These are phyloP conservation scores for Diplosphaera chodatii DNA, from an alignment of 139 green algal genomes.

Conservation along the genomic window DNA sequence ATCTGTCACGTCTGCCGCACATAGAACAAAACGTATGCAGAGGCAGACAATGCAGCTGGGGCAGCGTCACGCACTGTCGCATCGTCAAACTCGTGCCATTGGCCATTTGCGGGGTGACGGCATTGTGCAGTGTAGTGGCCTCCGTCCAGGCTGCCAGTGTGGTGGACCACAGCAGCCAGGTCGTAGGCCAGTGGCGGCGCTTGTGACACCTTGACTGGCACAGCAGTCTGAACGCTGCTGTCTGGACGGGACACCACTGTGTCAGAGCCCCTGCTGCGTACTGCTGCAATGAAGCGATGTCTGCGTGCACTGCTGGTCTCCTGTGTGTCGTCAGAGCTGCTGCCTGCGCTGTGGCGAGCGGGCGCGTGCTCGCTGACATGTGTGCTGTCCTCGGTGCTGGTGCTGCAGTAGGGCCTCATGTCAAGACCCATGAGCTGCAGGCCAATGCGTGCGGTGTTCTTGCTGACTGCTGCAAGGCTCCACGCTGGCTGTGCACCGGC, in stretches of 20 bases:
- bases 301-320: no score
- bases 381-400: not conserved
- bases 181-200: conserved; percentile 34
- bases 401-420: conserved; percentile 49
- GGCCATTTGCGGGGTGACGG: conserved; percentile 15
- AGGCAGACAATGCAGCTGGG: conserved; percentile 16
- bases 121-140: conserved; percentile 64
- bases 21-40: conserved; percentile 60
- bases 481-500: not conserved
- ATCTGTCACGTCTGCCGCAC: no score
- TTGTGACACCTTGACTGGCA: no score
- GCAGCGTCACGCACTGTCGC: conserved; percentile 15
- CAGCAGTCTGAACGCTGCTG: no score
- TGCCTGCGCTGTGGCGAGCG: no score
- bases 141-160: conserved; percentile 53
- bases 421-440: conserved; percentile 43
- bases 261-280: no score
- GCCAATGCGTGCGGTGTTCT: conserved; percentile 42
- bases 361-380: no score
- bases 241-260: no score
- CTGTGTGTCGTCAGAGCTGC: no score
- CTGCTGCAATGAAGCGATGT: no score
- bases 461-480: conserved; percentile 7
- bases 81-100: conserved; percentile 61
- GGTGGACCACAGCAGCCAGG: conserved; percentile 45